Evolutionary conservation across 1,284 basidiomycete genomes (phyloP).

Genomic region (Moesziomyces globuligerus): DNA sequence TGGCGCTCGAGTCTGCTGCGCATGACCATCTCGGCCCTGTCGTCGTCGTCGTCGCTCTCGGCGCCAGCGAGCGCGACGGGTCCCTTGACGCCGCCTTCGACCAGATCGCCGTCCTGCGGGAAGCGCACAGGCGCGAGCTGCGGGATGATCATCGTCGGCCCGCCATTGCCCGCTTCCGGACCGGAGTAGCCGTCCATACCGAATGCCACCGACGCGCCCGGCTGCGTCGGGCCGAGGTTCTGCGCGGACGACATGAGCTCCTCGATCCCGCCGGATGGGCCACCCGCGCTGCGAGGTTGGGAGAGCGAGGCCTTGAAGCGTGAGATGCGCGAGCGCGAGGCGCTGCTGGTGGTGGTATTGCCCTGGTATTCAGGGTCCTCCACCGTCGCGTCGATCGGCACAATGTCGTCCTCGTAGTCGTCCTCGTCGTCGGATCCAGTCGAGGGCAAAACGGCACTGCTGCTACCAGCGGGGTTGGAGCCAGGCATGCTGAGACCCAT

Average conservation of each 20-base stretch:
- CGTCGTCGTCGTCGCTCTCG: slow-evolving; percentile 57
- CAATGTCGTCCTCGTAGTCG: slow-evolving; percentile 45
- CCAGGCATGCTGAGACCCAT: slow-evolving; percentile 28
- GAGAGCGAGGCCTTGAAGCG: slow-evolving; percentile 50
- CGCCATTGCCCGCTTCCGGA: not conserved
- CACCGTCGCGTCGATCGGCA: slow-evolving; percentile 47
- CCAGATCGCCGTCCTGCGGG: slow-evolving; percentile 43
- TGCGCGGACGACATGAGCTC: slow-evolving; percentile 38
- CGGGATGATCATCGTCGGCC: slow-evolving; percentile 56
- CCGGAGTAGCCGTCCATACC: slow-evolving; percentile 24
- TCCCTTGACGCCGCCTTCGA: slow-evolving; percentile 21
- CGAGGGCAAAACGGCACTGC: slow-evolving; percentile 11
- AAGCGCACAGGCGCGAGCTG: slow-evolving; percentile 46
- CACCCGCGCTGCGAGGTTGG: slow-evolving; percentile 2
- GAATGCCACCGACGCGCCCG: slow-evolving; percentile 10
- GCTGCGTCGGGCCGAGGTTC: slow-evolving; percentile 35
- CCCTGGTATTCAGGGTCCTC: slow-evolving; percentile 40
- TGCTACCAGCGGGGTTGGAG: not conserved
- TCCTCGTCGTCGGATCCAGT: slow-evolving; percentile 30
- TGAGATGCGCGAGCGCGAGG: slow-evolving; percentile 33
- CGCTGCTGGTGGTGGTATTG: slow-evolving; percentile 18
- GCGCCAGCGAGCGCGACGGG: slow-evolving; percentile 50
- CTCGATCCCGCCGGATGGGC: slow-evolving; percentile 19
- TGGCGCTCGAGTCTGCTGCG: slow-evolving; percentile 42
- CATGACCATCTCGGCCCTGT: slow-evolving; percentile 52